Conservation (phyloP, 2,329 filamentous ascomycete species). For the Penicillium sp. region DNA sequence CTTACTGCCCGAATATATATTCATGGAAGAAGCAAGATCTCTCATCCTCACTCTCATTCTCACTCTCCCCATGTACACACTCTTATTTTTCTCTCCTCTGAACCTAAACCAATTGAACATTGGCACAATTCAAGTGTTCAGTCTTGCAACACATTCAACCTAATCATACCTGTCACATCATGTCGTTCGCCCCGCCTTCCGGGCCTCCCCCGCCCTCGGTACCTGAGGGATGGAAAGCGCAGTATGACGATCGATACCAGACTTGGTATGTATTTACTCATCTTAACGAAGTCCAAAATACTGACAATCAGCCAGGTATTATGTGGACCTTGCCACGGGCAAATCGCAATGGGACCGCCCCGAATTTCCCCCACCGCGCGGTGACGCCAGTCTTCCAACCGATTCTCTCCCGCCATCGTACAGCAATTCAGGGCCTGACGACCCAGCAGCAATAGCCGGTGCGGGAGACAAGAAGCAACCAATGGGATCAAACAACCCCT, state of each 20-base stretch:
- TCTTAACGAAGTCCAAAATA: not conserved
- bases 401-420: conserved; percentile 51
- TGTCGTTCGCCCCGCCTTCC: conserved; percentile 43
- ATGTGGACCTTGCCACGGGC: conserved; percentile 83
- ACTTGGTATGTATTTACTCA: conserved; percentile 61
- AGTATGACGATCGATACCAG: conserved; percentile 84
- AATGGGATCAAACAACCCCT: conserved; percentile 70
- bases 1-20: conserved; percentile 4
- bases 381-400: conserved; percentile 40
- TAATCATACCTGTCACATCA: conserved; percentile 8
- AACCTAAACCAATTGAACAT: not conserved
- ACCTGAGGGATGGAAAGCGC: conserved; percentile 79
- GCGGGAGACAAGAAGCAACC: conserved; percentile 45
- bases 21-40: not conserved
- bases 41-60: not conserved
- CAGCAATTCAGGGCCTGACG: conserved; percentile 55
- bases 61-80: not conserved
- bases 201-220: conserved; percentile 58
- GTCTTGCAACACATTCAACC: not conserved
- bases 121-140: not conserved
- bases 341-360: conserved; percentile 88
- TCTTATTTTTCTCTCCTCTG: not conserved
- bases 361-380: conserved; percentile 59
- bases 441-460: conserved; percentile 36
- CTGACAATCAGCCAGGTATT: conserved; percentile 62